Conservation (phyloP, 176 grass and related monocot genomes). For the Oryza meyeriana region DNA sequence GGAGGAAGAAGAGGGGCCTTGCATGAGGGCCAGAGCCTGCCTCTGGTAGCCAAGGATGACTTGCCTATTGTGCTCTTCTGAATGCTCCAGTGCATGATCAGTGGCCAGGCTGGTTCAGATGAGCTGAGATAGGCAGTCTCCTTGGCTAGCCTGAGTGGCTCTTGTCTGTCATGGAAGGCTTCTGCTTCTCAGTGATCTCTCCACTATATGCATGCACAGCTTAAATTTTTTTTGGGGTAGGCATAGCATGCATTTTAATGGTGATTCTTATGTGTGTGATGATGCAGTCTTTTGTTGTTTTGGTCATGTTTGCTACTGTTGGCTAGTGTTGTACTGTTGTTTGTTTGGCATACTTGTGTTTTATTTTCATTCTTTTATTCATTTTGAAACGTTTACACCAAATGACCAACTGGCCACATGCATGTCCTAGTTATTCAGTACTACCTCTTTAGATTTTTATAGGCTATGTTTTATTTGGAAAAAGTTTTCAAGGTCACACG, state of each 20-base stretch:
- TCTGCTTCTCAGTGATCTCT: constrained; percentile 30
- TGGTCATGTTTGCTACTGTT: not conserved
- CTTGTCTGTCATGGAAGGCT: constrained; percentile 49
- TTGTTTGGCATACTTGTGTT: too few species aligned
- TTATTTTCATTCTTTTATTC: too few species aligned
- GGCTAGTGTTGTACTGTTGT: not conserved
- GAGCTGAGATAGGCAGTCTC: constrained; percentile 49
- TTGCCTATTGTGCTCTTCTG: constrained; percentile 48
- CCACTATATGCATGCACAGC: not conserved
- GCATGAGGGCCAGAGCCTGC: constrained; percentile 41
- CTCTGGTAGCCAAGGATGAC: constrained; percentile 68
- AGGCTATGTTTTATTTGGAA: too few species aligned
- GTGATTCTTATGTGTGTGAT: not conserved
- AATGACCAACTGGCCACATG: too few species aligned
- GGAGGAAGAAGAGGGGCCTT: constrained; percentile 47
- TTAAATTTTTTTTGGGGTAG: not conserved
- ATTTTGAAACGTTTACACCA: too few species aligned
- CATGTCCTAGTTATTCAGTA: too few species aligned
- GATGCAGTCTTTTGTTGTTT: not conserved
- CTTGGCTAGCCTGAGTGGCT: constrained; percentile 63
- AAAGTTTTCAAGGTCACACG: too few species aligned
- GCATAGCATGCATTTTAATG: not conserved
- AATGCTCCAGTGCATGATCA: not conserved
- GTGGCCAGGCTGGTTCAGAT: not conserved
- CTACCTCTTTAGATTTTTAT: too few species aligned